phyloP scores from a whole-genome alignment of 1,284 basidiomycete genomes.

The Sphaerobolus stellatus region DNA sequence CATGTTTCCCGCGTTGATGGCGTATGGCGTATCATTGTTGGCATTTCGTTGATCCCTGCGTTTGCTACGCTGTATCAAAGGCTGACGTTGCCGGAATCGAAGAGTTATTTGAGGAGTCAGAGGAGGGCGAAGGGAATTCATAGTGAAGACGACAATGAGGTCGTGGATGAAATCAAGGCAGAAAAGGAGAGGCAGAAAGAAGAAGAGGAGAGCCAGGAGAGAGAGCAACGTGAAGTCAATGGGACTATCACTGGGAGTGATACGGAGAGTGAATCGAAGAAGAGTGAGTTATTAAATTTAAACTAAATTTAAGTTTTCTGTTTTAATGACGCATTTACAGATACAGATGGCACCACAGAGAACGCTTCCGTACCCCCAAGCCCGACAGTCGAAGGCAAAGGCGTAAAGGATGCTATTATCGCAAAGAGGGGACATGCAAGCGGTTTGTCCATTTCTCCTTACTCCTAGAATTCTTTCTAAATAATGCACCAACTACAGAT shows the following conservation, averaged over 20 bases:
- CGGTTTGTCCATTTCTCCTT: too few species aligned
- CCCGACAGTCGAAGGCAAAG: conserved; percentile 14
- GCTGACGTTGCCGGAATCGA: conserved; percentile 68
- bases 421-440: conserved; percentile 40
- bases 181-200: conserved; percentile 2
- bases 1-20: too few species aligned
- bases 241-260: too few species aligned
- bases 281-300: too few species aligned
- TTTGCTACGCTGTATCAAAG: conserved; percentile 69
- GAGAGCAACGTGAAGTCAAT: not conserved
- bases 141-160: not conserved
- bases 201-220: conserved; percentile 11
- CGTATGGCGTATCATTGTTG: conserved; percentile 53
- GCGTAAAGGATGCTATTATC: too few species aligned
- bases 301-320: too few species aligned
- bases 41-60: conserved; percentile 56
- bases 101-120: conserved; percentile 37
- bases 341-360: too few species aligned
- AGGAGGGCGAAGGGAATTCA: conserved; percentile 16
- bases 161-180: too few species aligned
- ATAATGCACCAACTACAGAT: conserved; percentile 37
- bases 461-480: too few species aligned
- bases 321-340: too few species aligned
- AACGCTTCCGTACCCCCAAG: conserved; percentile 3
- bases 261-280: too few species aligned